Conservation (phyloP, 1,139 yeast species). For the Yamadazyma triangularis region DNA sequence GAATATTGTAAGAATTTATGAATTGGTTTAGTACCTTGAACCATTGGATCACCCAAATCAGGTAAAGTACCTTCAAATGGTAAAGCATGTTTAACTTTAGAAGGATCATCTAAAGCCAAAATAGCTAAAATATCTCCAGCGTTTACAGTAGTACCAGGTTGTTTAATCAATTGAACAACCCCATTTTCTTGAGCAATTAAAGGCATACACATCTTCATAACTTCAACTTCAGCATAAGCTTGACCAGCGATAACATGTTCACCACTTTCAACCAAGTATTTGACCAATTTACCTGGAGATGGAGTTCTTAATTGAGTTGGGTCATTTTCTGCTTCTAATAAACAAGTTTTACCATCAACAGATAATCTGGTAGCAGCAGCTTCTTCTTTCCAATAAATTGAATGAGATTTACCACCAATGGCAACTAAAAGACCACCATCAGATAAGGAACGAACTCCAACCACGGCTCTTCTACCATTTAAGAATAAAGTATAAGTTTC, state of each 20-base stretch:
- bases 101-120: constrained; percentile 90
- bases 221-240: constrained; percentile 97
- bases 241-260: constrained; percentile 91
- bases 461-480: constrained; percentile 87
- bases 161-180: constrained; percentile 85
- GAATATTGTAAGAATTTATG: constrained; percentile 63
- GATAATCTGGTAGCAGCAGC: constrained; percentile 94
- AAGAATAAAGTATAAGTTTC: constrained; percentile 85
- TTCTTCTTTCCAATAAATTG: constrained; percentile 97
- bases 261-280: constrained; percentile 90
- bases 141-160: constrained; percentile 94
- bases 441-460: constrained; percentile 79
- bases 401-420: constrained; percentile 88
- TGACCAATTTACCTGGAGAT: constrained; percentile 96
- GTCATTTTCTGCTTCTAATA: constrained; percentile 90
- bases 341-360: constrained; percentile 91
- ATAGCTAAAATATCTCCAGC: constrained; percentile 98
- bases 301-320: constrained; percentile 99
- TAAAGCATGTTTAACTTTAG: constrained; percentile 93
- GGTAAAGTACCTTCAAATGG: constrained; percentile 96
- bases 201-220: constrained; percentile 98
- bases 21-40: constrained; percentile 79
- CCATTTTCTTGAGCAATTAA: constrained; percentile 91
- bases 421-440: constrained; percentile 93
- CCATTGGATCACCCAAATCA: constrained; percentile 74